Evolutionary conservation across 148 eudicot genomes (phyloP), one percentile per base, ranked within the genome.

Genomic region (Rhododendron williamsianum): DNA sequence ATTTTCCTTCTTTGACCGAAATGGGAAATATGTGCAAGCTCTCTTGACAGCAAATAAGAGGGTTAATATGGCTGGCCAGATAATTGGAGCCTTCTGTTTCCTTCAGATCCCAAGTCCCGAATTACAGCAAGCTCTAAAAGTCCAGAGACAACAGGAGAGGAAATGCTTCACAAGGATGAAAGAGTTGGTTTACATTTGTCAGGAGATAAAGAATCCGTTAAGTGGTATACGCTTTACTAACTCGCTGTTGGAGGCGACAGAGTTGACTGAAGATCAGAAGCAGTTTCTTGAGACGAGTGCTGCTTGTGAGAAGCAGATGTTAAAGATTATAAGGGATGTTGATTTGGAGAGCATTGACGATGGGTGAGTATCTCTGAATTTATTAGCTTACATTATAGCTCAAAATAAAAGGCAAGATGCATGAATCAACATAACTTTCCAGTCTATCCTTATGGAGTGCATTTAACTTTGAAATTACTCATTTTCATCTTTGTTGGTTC

Each of bases 61-160:
- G 90, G 91, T 86, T 30, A 91, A 94, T 89, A 51, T 91, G 92
- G 91, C 93, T 48, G 98, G 98, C 56, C 83, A 92, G 60, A 85
- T 90, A 84, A 87, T 91, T 86, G 99, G 98, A 60, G 98, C 98
- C 72, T 97, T 97, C 60, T 95, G 99, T 87, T 97, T 97, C 92
- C 85, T 97, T 90, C 98, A 95, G 89, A 90, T 92, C n/a, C 93
- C 94, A 0, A 93, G 94, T 87, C 94, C 95, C 69, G 99, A 97
- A 82, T 73, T 97, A 89, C 98, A 95, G 81, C 95, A 93, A 87
- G 93, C 94, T 84, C 48, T 95, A 46, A 87, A 87, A 86, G 86
- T 92, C 67, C 98, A 95, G 87, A 94, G 93, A 87, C 92, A 91
- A 85, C 93, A 93, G 88, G 98, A 94, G 48, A 91, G 88, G 81